Evolutionary conservation across 106 monocot genomes (phyloP).

Genomic region (Ottelia alismoides): DNA sequence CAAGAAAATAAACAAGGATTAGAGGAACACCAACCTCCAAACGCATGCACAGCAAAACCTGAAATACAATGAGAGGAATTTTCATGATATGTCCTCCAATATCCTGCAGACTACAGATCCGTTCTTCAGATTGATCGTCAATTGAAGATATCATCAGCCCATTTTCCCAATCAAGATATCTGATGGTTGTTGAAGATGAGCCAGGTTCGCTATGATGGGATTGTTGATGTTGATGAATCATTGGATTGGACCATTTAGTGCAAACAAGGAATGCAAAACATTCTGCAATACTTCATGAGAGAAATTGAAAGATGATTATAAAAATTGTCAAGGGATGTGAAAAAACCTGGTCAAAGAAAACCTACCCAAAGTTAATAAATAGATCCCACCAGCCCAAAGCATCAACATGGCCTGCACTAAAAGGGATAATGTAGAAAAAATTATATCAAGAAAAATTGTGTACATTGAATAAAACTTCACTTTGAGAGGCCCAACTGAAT

Average conservation of each 20-base stretch:
- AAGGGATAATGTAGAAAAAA: no score
- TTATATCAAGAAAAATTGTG: no score
- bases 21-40: conserved; percentile 60
- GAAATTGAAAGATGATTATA: no score
- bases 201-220: conserved; percentile 46
- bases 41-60: conserved; percentile 80
- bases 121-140: conserved; percentile 60
- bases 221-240: conserved; percentile 80
- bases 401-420: conserved; percentile 73
- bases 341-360: no score
- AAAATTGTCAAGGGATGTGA: no score
- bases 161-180: conserved; percentile 74
- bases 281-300: conserved; percentile 58
- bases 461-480: no score
- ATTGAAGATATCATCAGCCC: conserved; percentile 53
- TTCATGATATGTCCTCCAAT: conserved; percentile 97
- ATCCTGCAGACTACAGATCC: conserved; percentile 70
- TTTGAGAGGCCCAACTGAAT: no score
- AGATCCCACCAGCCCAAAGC: conserved; percentile 97
- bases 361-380: conserved; percentile 95
- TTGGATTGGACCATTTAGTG: conserved; percentile 95
- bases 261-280: conserved; percentile 96
- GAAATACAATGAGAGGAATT: conserved; percentile 74
- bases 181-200: conserved; percentile 64
- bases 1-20: no score